Percentiles rank a stretch among this genome's conserved stretches.
phyloP scores from a whole-genome alignment of 495 filamentous ascomycete genomes.

The Penicillium cataractarum region DNA sequence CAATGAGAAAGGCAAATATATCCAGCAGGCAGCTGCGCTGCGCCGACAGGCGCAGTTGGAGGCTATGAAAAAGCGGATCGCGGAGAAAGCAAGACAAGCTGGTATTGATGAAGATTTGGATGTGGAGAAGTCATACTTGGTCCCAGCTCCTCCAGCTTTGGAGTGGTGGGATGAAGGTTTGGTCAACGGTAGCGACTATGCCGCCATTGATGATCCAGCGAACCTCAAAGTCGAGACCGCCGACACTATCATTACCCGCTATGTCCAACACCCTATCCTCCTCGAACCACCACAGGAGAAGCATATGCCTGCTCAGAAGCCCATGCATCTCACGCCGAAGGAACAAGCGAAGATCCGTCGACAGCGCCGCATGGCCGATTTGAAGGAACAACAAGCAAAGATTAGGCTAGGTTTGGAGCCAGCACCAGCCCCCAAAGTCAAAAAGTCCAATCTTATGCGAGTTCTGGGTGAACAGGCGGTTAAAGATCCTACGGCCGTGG shows the following conservation, averaged over 20 bases:
- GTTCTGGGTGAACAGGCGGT: constrained; percentile 97
- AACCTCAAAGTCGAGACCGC: constrained; percentile 73
- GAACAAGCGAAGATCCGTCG: constrained; percentile 91
- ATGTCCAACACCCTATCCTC: constrained; percentile 92
- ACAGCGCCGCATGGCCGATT: constrained; percentile 84
- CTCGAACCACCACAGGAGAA: constrained; percentile 90
- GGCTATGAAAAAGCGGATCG: constrained; percentile 91
- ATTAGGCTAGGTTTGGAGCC: constrained; percentile 87
- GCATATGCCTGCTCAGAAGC: constrained; percentile 74
- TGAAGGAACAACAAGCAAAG: constrained; percentile 96
- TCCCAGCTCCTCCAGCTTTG: constrained; percentile 80
- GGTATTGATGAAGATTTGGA: constrained; percentile 91
- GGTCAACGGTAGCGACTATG: constrained; percentile 73
- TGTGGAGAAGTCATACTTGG: constrained; percentile 82
- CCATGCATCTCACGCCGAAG: constrained; percentile 88
- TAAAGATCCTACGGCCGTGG: constrained; percentile 95
- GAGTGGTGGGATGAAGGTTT: constrained; percentile 99
- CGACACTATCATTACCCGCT: constrained; percentile 84
- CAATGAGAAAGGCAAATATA: constrained; percentile 97
- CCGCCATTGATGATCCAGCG: constrained; percentile 62
- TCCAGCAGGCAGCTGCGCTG: constrained; percentile 85
- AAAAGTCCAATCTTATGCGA: constrained; percentile 94
- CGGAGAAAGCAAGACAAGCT: constrained; percentile 78
- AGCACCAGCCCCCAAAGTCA: constrained; percentile 90
- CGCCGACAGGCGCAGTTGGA: constrained; percentile 86